Conservation (phyloP, 176 grass and related monocot species). For the bread wheat (Triticum aestivum) region IWGSC_CS_RefSeq_v2.1 NC_057800.1:746558081-746558580, state of each 20-base stretch:
- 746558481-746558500: background rate
- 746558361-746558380: conserved; percentile 79
- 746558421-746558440: conserved; percentile 53
- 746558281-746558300: conserved; percentile 49
- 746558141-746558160: conserved; percentile 54
- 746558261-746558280: conserved; percentile 49
- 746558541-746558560: conserved; percentile 88
- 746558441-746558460: conserved; percentile 17
- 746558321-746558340: conserved; percentile 42
- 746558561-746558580: conserved; percentile 85
- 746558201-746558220: conserved; percentile 84
- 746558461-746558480: conserved; percentile 17
- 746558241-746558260: conserved; percentile 78
- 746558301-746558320: conserved; percentile 44
- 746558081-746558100: conserved; percentile 65
- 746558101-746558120: conserved; percentile 71
- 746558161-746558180: conserved; percentile 57
- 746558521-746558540: conserved; percentile 92
- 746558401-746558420: conserved; percentile 83
- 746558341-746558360: conserved; percentile 65
- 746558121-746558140: conserved; percentile 68
- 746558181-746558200: conserved; percentile 87
- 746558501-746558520: conserved; percentile 52
- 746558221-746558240: conserved; percentile 95
- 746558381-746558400: conserved; percentile 90